Base-by-base conservation (phyloP, 345 rosid species). In the Anastatica hierochuntica region DNA sequence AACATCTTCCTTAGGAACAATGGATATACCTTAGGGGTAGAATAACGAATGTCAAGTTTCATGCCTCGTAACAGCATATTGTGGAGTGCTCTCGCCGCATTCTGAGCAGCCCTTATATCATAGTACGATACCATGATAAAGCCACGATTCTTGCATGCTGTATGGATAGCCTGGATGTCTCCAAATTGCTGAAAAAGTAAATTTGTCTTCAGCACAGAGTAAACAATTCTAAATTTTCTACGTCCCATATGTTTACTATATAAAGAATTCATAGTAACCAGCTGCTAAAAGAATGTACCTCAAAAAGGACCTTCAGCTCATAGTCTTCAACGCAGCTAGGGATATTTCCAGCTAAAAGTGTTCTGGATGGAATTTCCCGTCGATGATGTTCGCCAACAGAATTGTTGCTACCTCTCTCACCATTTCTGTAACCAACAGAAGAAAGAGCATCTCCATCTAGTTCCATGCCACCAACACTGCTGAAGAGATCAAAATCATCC, bases 401-500 rank as follows among this genome's bases (percentile, higher is more conserved):
- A 65, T 72, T 77, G 67, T 63, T 72, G 41, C 70, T 24, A 34
- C 49, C 64, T 49, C 79, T 81, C 43, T 70, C 81, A 14, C 73
- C 73, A 43, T 60, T 61, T 33, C n/a, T n/a, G n/a, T n/a, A n/a
- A n/a, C 43, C 77, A 36, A 47, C 58, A 43, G 72, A 71, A 39
- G 69, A 49, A 53, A 62, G 64, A 70, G 74, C 79, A 64, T 79
- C 82, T 14, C 89, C 90, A 61, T 77, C 97, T 57, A 90, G 70
- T 58, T 90, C 98, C 95, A 90, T 48, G 63, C 98, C 98, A 13
- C 98, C 98, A 44, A 83, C 81, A 66, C 89, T 84, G 67, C 92
- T 79, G 55, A 90, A 90, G 46, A 90, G 66, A 62, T 90, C 98
- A 63, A 81, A 73, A 49, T 84, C 98, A 62, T 90, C 98, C 23